Evolutionary conservation across 164 flowering plant genomes (phyloP).

Genomic region (Magnolia kwangsiensis): DNA sequence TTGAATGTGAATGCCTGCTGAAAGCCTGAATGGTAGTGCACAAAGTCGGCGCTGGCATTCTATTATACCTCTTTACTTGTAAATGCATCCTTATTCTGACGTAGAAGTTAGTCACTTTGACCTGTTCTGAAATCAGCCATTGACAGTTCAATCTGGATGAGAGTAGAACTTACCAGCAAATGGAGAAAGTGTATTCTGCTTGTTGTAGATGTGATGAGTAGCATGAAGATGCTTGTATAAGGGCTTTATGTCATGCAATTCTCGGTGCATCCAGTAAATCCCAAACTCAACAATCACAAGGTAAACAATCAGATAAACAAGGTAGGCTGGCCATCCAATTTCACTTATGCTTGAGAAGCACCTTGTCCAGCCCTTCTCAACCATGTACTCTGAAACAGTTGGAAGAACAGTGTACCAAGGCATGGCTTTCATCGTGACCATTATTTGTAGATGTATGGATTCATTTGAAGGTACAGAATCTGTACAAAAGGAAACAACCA

Average conservation of each 20-base stretch:
- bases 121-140: not conserved
- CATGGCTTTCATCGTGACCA: slow-evolving; percentile 96
- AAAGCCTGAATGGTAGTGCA: too few relatives aligned
- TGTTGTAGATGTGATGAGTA: slow-evolving; percentile 95
- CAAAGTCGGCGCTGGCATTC: not conserved
- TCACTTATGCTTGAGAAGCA: slow-evolving; percentile 70
- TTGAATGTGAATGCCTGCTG: too few relatives aligned
- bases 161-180: slow-evolving; percentile 71
- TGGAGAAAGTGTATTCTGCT: slow-evolving; percentile 93
- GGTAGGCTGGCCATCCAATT: slow-evolving; percentile 56
- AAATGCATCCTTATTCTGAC: not conserved
- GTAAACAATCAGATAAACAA: slow-evolving; percentile 42
- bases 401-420: slow-evolving; percentile 83
- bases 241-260: slow-evolving; percentile 92
- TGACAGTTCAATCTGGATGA: not conserved
- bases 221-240: slow-evolving; percentile 94
- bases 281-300: slow-evolving; percentile 81
- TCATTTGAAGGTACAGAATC: slow-evolving; percentile 81
- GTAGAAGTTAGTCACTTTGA: not conserved
- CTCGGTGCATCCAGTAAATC: slow-evolving; percentile 95
- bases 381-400: slow-evolving; percentile 76
- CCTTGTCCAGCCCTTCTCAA: slow-evolving; percentile 88
- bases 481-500: slow-evolving; percentile 26
- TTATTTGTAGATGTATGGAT: slow-evolving; percentile 84
- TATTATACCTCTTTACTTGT: too few relatives aligned